phyloP scores from a whole-genome alignment of 1,139 yeast genomes.

The Candida tetrigidarum region DNA sequence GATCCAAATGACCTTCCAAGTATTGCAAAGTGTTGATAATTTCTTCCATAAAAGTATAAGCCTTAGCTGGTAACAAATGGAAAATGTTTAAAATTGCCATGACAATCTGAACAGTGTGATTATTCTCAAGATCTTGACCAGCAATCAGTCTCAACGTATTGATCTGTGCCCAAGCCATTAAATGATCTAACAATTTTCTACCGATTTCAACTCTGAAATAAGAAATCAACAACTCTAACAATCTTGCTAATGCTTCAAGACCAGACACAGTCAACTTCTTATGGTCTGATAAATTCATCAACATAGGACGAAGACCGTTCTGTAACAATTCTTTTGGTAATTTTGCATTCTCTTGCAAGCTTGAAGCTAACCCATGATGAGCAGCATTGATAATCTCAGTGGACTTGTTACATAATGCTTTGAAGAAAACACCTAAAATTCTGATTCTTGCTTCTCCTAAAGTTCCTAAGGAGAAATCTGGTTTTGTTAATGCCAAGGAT shows the following conservation, averaged over 20 bases:
- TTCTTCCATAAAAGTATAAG: conserved; percentile 90
- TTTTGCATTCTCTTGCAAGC: conserved; percentile 83
- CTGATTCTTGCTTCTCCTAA: conserved; percentile 84
- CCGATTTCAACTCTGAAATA: conserved; percentile 98
- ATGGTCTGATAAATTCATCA: conserved; percentile 93
- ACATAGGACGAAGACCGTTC: conserved; percentile 92
- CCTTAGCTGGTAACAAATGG: conserved; percentile 90
- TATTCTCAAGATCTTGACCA: conserved; percentile 74
- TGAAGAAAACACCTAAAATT: conserved; percentile 92
- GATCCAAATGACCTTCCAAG: conserved; percentile 81
- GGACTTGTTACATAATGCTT: conserved; percentile 86
- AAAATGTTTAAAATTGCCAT: conserved; percentile 91
- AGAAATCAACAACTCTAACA: conserved; percentile 84
- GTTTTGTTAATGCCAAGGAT: conserved; percentile 82
- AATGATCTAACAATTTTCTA: conserved; percentile 85
- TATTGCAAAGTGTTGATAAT: conserved; percentile 74
- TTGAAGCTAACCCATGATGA: conserved; percentile 82
- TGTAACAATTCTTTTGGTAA: conserved; percentile 92
- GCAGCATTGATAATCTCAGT: conserved; percentile 93
- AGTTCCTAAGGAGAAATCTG: conserved; percentile 75
- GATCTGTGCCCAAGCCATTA: conserved; percentile 97
- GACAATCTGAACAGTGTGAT: conserved; percentile 82
- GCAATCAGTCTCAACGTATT: conserved; percentile 72
- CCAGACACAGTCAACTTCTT: conserved; percentile 89
- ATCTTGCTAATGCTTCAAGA: conserved; percentile 85